phyloP scores from a whole-genome alignment of 1,284 basidiomycete genomes.

The Sanguinoderma infundibulare region DNA sequence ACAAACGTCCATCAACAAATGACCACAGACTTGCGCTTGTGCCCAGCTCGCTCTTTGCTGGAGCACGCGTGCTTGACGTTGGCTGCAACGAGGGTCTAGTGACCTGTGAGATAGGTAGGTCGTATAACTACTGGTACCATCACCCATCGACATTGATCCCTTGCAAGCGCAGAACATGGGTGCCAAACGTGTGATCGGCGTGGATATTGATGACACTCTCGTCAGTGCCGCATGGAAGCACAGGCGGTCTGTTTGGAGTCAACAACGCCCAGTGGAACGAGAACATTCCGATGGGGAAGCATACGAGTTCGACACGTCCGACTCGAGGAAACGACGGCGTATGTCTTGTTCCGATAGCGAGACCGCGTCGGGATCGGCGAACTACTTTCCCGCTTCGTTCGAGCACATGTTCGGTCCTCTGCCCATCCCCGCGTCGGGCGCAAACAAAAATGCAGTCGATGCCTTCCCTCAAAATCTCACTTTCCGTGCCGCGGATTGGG shows the following conservation, averaged over 20 bases:
- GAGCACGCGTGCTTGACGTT: constrained; percentile 71
- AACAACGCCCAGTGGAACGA: constrained; percentile 48
- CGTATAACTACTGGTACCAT: background rate
- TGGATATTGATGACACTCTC: constrained; percentile 80
- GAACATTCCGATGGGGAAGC: background rate
- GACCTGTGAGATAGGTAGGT: constrained; percentile 76
- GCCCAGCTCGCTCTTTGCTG: constrained; percentile 54
- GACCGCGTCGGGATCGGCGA: constrained; percentile 17
- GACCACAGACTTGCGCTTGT: constrained; percentile 69
- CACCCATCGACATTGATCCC: background rate
- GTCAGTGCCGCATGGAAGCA: constrained; percentile 74
- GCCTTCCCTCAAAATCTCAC: constrained; percentile 76
- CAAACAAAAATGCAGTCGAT: constrained; percentile 34
- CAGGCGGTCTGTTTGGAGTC: constrained; percentile 69
- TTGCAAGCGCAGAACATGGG: constrained; percentile 62
- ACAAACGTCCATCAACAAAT: constrained; percentile 59
- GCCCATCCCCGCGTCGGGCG: constrained; percentile 53
- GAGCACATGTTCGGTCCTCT: constrained; percentile 75
- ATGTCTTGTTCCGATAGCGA: constrained; percentile 5
- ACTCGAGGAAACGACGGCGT: constrained; percentile 32
- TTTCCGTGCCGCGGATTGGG: constrained; percentile 76
- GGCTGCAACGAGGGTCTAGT: constrained; percentile 87
- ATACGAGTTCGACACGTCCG: background rate
- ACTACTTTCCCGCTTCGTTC: constrained; percentile 77
- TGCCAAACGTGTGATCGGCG: constrained; percentile 70